These are phyloP conservation scores for Cynanchum wilfordii DNA, from an alignment of 257 asterid species.

Conservation along the genomic window DNA sequence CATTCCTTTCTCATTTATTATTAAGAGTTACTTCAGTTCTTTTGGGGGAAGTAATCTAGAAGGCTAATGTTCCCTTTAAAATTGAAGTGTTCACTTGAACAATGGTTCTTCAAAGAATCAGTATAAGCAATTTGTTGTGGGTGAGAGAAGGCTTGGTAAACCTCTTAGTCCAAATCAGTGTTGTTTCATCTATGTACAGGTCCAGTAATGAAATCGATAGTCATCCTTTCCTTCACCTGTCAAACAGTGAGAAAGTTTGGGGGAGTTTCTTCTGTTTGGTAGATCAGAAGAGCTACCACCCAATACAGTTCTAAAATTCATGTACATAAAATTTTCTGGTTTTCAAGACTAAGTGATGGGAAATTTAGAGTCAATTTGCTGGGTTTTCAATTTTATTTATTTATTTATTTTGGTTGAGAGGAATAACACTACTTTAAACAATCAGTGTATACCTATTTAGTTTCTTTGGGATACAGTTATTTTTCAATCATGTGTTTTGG, in stretches of 20 bases:
- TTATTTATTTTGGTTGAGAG: background rate
- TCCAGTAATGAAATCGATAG: background rate
- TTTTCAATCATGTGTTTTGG: background rate
- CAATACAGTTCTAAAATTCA: background rate
- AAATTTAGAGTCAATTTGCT: background rate
- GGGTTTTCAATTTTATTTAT: background rate
- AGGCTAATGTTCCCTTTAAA: background rate
- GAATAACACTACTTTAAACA: background rate
- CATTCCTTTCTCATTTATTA: background rate
- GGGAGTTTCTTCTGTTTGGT: background rate
- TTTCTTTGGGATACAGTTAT: background rate
- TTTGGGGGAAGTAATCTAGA: background rate
- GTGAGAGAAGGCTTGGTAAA: background rate
- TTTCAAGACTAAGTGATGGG: background rate
- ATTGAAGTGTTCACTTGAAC: background rate
- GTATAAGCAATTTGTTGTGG: background rate
- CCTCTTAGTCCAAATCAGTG: background rate
- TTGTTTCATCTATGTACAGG: background rate
- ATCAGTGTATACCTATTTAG: background rate
- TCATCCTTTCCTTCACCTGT: background rate
- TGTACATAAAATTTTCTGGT: background rate
- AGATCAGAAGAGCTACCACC: background rate
- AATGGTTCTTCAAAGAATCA: background rate
- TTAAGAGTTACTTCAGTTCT: background rate
- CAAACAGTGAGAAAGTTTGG: background rate